These are phyloP conservation scores for Psilocybe azurescens DNA, from an alignment of 768 basidiomycete genomes.

Conservation along the genomic window DNA sequence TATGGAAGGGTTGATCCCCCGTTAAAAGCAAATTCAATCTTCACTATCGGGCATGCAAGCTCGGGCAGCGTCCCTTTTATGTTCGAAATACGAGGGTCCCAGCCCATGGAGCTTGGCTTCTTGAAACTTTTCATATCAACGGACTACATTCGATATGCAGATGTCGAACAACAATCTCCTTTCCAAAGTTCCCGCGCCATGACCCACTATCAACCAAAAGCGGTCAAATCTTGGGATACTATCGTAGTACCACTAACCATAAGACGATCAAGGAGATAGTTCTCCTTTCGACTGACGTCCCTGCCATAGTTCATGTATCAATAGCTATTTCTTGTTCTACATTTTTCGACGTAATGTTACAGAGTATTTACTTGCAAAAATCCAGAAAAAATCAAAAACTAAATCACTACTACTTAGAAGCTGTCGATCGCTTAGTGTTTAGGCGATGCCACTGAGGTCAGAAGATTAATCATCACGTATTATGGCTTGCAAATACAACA, in stretches of 20 bases:
- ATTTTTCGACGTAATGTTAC: too few species aligned
- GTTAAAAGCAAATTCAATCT: too few species aligned
- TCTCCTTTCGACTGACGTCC: too few species aligned
- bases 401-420: too few species aligned
- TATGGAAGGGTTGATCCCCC: background rate
- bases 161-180: slow-evolving; percentile 12
- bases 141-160: slow-evolving; percentile 8
- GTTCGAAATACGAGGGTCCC: background rate
- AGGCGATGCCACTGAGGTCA: too few species aligned
- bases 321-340: too few species aligned
- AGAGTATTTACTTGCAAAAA: too few species aligned
- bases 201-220: background rate
- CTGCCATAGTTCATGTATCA: too few species aligned
- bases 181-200: background rate
- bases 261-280: background rate
- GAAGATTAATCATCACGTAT: too few species aligned
- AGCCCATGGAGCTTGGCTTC: slow-evolving; percentile 16
- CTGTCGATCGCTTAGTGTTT: too few species aligned
- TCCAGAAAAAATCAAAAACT: too few species aligned
- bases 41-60: slow-evolving; percentile 12
- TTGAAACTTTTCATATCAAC: slow-evolving; percentile 18
- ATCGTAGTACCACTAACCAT: background rate
- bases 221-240: background rate
- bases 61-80: background rate
- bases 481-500: too few species aligned